Conservation (phyloP, 2,329 filamentous ascomycete species). For the Huntiella abstrusa region DNA sequence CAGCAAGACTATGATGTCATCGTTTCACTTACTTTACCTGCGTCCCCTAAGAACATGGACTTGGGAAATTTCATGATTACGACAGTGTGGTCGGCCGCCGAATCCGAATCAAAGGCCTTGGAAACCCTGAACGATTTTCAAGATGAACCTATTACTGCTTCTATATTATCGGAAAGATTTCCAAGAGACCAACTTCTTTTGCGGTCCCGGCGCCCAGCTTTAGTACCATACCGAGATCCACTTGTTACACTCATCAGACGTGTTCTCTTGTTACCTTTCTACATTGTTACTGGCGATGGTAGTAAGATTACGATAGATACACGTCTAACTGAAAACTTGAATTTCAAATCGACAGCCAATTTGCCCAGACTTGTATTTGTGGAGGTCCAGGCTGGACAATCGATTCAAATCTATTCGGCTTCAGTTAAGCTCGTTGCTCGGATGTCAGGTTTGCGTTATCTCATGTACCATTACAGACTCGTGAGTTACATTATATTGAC, state of each 20-base stretch:
- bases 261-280: constrained; percentile 45
- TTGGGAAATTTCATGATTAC: constrained; percentile 92
- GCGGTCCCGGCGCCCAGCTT: constrained; percentile 51
- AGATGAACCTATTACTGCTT: background rate
- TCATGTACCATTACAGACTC: constrained; percentile 73
- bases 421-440: constrained; percentile 52
- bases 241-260: constrained; percentile 43
- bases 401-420: constrained; percentile 59
- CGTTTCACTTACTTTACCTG: constrained; percentile 57
- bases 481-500: constrained; percentile 51
- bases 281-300: constrained; percentile 30
- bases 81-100: constrained; percentile 22
- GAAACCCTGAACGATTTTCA: background rate
- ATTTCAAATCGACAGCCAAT: constrained; percentile 31
- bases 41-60: constrained; percentile 54
- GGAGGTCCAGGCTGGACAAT: constrained; percentile 50
- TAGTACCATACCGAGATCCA: constrained; percentile 62
- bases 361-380: constrained; percentile 30
- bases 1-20: constrained; percentile 73
- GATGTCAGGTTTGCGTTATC: constrained; percentile 57
- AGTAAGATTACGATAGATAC: constrained; percentile 21
- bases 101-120: background rate
- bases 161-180: background rate
- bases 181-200: constrained; percentile 26
- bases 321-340: constrained; percentile 52